These are phyloP conservation scores for Candida labiduridarum DNA, from an alignment of 1,139 yeast genomes.

Conservation along the genomic window DNA sequence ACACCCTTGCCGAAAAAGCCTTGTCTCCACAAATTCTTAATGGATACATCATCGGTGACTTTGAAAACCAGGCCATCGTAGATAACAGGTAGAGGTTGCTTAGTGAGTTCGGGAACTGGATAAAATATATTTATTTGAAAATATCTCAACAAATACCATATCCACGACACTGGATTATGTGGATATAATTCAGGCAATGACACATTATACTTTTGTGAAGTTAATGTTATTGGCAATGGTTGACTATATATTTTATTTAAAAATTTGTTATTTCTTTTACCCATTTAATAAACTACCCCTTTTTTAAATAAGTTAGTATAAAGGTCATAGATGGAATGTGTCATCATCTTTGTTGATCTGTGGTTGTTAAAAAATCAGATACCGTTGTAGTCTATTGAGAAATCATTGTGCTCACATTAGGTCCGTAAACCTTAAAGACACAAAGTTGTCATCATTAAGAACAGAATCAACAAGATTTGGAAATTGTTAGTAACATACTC, in stretches of 20 bases:
- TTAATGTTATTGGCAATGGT: conserved; percentile 53
- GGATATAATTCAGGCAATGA: conserved; percentile 49
- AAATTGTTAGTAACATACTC: neutral
- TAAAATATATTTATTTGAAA: conserved; percentile 23
- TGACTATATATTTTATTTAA: conserved; percentile 39
- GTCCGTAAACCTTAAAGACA: conserved; percentile 50
- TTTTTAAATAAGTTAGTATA: conserved; percentile 18
- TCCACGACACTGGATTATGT: conserved; percentile 66
- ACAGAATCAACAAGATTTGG: neutral
- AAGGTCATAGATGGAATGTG: conserved; percentile 1
- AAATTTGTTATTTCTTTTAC: conserved; percentile 21
- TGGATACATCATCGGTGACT: conserved; percentile 48
- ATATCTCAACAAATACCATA: conserved; percentile 41
- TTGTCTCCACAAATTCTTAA: conserved; percentile 70
- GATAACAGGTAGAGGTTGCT: conserved; percentile 26
- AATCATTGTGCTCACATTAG: conserved; percentile 75
- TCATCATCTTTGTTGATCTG: neutral
- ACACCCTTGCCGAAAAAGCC: conserved; percentile 97
- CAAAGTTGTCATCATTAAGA: conserved; percentile 44
- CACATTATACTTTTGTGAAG: conserved; percentile 32
- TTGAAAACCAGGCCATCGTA: conserved; percentile 42
- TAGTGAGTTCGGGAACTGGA: conserved; percentile 29
- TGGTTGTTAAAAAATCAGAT: conserved; percentile 60
- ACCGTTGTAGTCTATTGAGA: conserved; percentile 99
- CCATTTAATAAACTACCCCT: conserved; percentile 15